Conservation (phyloP, 257 asterid genomes). For the Parsonsia alboflavescens region DNA sequence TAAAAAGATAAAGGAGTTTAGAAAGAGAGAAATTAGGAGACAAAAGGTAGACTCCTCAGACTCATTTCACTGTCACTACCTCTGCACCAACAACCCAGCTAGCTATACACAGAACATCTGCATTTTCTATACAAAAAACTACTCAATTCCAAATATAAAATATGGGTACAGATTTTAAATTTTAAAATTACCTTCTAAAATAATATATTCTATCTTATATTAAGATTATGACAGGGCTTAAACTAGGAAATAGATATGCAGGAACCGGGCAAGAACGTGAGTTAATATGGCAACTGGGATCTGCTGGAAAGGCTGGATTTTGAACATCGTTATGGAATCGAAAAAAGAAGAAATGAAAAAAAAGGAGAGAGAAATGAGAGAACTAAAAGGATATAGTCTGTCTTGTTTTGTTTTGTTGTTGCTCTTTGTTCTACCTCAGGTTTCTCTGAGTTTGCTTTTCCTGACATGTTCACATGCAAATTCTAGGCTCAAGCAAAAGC, state of each 20-base stretch:
- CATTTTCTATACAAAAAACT: background rate
- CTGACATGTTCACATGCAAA: conserved; percentile 39
- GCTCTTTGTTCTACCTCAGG: background rate
- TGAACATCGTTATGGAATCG: conserved; percentile 12
- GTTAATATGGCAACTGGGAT: conserved; percentile 10
- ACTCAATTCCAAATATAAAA: background rate
- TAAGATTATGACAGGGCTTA: too few species aligned
- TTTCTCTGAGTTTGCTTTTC: conserved; percentile 24
- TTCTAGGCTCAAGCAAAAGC: conserved; percentile 4
- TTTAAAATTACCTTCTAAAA: background rate
- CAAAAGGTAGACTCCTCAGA: conserved; percentile 47
- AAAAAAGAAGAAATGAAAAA: background rate
- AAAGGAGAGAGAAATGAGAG: too few species aligned
- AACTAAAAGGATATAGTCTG: conserved; percentile 24
- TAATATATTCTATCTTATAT: too few species aligned
- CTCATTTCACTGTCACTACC: conserved; percentile 49
- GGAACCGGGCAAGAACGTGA: conserved; percentile 9
- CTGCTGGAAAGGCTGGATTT: conserved; percentile 20
- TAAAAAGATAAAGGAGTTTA: conserved; percentile 25
- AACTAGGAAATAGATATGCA: too few species aligned
- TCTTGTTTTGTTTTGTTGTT: background rate
- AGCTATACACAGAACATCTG: background rate
- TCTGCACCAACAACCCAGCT: conserved; percentile 13
- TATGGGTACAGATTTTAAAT: background rate
- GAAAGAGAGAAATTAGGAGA: conserved; percentile 26